phyloP scores from a whole-genome alignment of 192 early-diverging fungal genomes.

The Cetraspora pellucida region DNA sequence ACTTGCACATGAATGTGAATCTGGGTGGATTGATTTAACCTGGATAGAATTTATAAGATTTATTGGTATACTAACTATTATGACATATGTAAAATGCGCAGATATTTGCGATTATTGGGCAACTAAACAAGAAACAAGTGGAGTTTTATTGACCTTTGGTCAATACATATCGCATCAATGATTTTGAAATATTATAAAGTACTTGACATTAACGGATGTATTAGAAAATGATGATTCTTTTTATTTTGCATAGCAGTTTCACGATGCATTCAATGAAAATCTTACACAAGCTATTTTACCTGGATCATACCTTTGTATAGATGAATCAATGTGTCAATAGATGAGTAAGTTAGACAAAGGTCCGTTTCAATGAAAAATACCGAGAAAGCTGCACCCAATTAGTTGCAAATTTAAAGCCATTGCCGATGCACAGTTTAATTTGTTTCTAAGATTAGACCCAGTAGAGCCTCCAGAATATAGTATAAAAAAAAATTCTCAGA shows the following conservation, averaged over 20 bases:
- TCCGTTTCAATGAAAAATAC: neutral
- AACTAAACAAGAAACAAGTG: neutral
- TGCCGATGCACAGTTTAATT: neutral
- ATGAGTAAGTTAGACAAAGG: neutral
- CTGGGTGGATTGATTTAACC: neutral
- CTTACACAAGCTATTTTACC: neutral
- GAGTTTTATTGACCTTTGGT: neutral
- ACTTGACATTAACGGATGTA: constrained; percentile 4
- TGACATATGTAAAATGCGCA: neutral
- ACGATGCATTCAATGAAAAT: constrained; percentile 5
- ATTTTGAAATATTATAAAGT: constrained; percentile 4
- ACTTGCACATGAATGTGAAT: neutral
- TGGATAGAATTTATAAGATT: constrained; percentile 7
- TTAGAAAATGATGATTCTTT: neutral
- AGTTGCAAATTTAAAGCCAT: neutral
- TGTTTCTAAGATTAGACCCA: neutral
- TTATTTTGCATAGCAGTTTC: neutral
- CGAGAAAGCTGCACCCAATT: neutral
- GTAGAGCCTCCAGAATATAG: neutral
- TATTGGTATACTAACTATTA: neutral
- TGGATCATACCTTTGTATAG: neutral
- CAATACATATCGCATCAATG: constrained; percentile 2
- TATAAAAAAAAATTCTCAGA: constrained; percentile 1
- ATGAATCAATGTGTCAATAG: neutral
- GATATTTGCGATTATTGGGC: constrained; percentile 2